A percentile compares a stretch with the other conserved stretches of the same genome.
Evolutionary conservation across 805 yeast species (phyloP).

Genomic region (Metschnikowia gelsemii): DNA sequence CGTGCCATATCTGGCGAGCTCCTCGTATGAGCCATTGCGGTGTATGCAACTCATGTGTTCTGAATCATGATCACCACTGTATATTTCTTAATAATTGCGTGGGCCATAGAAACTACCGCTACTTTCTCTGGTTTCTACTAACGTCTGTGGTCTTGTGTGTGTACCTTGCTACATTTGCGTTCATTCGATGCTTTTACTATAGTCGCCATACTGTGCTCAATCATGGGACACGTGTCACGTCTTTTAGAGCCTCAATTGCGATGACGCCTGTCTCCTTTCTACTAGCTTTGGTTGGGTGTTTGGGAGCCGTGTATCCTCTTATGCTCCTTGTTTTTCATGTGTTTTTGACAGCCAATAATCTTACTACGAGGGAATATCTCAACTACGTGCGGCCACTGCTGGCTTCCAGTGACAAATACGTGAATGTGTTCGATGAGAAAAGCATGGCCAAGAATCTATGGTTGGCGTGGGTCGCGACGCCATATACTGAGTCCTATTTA

Average conservation of each 20-base stretch:
- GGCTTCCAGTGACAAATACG: conserved; percentile 30
- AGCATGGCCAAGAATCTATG: conserved; percentile 30
- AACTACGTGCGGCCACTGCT: conserved; percentile 39
- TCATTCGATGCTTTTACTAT: conserved; percentile 22
- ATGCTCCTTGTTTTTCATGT: conserved; percentile 54
- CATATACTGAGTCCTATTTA: conserved; percentile 22
- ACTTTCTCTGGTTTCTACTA: conserved; percentile 35
- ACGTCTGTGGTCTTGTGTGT: conserved; percentile 23
- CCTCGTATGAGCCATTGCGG: conserved; percentile 70
- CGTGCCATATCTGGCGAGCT: conserved; percentile 64
- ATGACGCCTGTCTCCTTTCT: conserved; percentile 44
- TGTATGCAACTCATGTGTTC: conserved; percentile 62
- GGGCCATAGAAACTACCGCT: conserved; percentile 39
- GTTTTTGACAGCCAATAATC: conserved; percentile 52
- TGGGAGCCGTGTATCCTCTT: conserved; percentile 55
- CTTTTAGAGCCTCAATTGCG: conserved; percentile 10
- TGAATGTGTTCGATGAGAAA: conserved; percentile 32
- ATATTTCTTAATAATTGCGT: conserved; percentile 53
- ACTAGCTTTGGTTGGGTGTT: conserved; percentile 48
- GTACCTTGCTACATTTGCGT: conserved; percentile 12
- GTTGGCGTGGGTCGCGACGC: conserved; percentile 39
- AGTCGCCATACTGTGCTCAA: background rate
- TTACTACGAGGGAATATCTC: conserved; percentile 74
- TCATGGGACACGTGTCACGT: background rate
- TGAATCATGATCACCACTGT: conserved; percentile 73